Conservation (phyloP, 1,139 yeast genomes). For the Pneumocystis oryctolagi region DNA sequence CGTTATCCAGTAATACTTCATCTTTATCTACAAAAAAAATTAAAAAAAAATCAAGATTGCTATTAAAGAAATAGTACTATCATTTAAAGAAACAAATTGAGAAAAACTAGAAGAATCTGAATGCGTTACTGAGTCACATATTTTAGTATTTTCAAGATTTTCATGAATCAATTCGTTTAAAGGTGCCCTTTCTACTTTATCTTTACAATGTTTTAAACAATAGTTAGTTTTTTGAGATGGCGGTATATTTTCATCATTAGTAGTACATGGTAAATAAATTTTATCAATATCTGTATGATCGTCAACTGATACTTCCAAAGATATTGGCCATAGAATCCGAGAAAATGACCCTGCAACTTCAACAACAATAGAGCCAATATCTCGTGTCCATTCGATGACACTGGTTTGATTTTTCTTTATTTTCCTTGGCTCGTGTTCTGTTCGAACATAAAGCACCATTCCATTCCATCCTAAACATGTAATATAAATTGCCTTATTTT, state of each 20-base stretch:
- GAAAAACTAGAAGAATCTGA: background rate
- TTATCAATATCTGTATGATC: background rate
- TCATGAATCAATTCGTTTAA: background rate
- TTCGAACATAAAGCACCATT: background rate
- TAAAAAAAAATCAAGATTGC: background rate
- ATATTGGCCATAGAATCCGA: background rate
- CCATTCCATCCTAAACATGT: constrained; percentile 2
- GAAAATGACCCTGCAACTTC: background rate
- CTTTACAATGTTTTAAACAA: background rate
- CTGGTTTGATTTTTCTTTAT: background rate
- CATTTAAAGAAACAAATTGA: background rate
- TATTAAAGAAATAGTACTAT: background rate
- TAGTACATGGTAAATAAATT: background rate
- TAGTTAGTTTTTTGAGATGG: background rate
- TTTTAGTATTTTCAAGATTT: background rate
- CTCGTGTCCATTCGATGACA: background rate
- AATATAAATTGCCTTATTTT: background rate
- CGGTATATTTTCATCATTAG: background rate
- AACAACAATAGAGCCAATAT: background rate
- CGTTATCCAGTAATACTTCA: background rate
- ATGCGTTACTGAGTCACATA: background rate
- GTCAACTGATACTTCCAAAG: background rate
- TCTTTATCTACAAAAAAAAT: background rate
- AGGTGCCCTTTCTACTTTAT: background rate
- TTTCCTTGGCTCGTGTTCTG: background rate